Conservation (phyloP, 371 early-diverging fungal genomes). For the Lichtheimia ornata region DNA sequence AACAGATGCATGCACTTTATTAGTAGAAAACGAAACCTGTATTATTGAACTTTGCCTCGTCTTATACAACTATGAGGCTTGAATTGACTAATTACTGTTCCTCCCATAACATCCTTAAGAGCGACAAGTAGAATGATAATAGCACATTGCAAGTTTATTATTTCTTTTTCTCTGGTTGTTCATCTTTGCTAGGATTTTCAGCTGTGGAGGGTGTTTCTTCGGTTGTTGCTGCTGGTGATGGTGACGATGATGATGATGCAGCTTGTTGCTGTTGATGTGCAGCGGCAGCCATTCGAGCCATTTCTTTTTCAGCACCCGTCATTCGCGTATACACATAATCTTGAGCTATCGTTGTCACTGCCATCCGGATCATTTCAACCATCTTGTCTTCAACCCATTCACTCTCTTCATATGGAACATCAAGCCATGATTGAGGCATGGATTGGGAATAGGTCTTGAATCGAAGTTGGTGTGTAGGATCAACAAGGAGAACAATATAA, state of each 20-base stretch:
- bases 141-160: too few relatives aligned
- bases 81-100: too few relatives aligned
- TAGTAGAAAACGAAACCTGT: too few relatives aligned
- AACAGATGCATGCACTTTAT: too few relatives aligned
- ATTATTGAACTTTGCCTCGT: too few relatives aligned
- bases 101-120: too few relatives aligned
- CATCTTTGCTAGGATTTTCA: too few relatives aligned
- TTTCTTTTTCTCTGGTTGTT: too few relatives aligned
- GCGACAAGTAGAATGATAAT: too few relatives aligned
- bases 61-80: too few relatives aligned
- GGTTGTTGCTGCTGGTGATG: not conserved
- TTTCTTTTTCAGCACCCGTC: constrained; percentile 34
- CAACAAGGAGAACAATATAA: constrained; percentile 56
- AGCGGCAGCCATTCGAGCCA: constrained; percentile 11
- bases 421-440: constrained; percentile 59
- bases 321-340: constrained; percentile 75
- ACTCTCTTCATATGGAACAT: constrained; percentile 67
- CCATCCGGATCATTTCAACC: constrained; percentile 56
- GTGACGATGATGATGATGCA: not conserved
- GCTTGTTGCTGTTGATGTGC: constrained; percentile 5
- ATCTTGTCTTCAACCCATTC: constrained; percentile 73
- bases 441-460: constrained; percentile 65
- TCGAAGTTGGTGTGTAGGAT: constrained; percentile 62
- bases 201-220: too few relatives aligned
- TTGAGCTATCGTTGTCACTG: constrained; percentile 63